Evolutionary conservation across 805 yeast genomes (phyloP).

Genomic region (Yamadazyma nakazawae): DNA sequence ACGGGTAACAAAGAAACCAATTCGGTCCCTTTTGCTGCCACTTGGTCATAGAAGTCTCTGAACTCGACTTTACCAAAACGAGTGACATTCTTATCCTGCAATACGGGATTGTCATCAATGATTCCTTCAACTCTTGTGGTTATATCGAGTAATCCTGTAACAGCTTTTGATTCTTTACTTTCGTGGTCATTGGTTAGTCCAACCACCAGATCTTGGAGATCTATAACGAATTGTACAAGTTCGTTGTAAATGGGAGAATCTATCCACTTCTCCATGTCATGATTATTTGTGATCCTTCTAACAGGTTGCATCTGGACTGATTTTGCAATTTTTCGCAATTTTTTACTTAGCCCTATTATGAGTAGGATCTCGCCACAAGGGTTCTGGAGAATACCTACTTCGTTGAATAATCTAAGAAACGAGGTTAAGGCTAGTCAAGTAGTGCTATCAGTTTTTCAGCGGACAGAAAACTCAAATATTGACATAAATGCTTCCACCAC

Average conservation of each 20-base stretch:
- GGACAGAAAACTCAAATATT: neutral
- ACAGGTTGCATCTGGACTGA: constrained; percentile 3
- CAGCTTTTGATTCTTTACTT: constrained; percentile 32
- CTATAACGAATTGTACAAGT: constrained; percentile 52
- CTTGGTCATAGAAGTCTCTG: constrained; percentile 72
- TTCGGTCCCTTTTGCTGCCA: constrained; percentile 24
- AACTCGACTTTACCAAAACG: constrained; percentile 93
- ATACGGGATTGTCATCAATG: constrained; percentile 62
- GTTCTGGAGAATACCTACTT: constrained; percentile 4
- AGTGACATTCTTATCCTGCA: constrained; percentile 56
- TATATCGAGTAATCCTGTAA: constrained; percentile 29
- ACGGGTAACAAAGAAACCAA: constrained; percentile 18
- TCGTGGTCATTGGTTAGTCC: constrained; percentile 56
- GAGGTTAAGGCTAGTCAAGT: constrained; percentile 5
- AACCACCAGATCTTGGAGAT: constrained; percentile 59
- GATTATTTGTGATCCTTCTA: constrained; percentile 46
- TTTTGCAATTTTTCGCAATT: constrained; percentile 1
- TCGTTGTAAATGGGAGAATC: constrained; percentile 47
- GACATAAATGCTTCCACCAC: constrained; percentile 28
- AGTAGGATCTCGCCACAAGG: neutral
- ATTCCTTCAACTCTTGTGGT: constrained; percentile 46
- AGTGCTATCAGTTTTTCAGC: constrained; percentile 10
- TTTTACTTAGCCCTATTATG: neutral
- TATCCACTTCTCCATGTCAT: constrained; percentile 64
- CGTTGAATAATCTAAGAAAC: neutral